These are phyloP conservation scores for Crithidia acanthocephali DNA, from an alignment of 208 protist species.

Conservation along the genomic window DNA sequence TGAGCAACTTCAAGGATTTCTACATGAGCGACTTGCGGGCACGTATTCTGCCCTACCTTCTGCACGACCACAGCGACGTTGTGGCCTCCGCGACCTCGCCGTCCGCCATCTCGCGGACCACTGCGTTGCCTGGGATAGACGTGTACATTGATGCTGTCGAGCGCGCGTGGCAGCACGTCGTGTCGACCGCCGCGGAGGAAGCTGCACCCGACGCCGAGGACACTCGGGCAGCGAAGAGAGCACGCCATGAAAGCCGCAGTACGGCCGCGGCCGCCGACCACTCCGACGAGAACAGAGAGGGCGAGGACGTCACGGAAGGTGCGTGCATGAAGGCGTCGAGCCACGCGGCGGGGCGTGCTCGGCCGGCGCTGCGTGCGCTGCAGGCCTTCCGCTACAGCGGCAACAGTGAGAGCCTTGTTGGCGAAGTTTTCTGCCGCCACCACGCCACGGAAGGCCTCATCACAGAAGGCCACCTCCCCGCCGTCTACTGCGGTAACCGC, in stretches of 20 bases:
- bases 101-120: conserved; percentile 11
- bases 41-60: conserved; percentile 71
- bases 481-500: conserved; percentile 74
- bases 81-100: conserved; percentile 22
- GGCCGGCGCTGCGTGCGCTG: conserved; percentile 14
- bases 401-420: conserved; percentile 57
- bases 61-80: conserved; percentile 38
- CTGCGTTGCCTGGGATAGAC: conserved; percentile 26
- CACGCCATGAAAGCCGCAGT: not conserved
- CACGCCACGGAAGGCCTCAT: conserved; percentile 59
- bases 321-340: not conserved
- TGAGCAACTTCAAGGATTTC: conserved; percentile 90
- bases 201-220: not conserved
- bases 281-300: not conserved
- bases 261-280: too few relatives aligned
- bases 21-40: conserved; percentile 86
- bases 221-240: not conserved
- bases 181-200: not conserved
- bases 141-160: conserved; percentile 29
- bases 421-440: conserved; percentile 74
- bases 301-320: too few relatives aligned
- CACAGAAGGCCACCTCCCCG: conserved; percentile 45
- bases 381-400: conserved; percentile 75
- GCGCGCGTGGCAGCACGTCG: not conserved
- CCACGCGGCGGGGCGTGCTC: not conserved